Evolutionary conservation across 768 basidiomycete species (phyloP).

Genomic region (Leccinum incarnatum): DNA sequence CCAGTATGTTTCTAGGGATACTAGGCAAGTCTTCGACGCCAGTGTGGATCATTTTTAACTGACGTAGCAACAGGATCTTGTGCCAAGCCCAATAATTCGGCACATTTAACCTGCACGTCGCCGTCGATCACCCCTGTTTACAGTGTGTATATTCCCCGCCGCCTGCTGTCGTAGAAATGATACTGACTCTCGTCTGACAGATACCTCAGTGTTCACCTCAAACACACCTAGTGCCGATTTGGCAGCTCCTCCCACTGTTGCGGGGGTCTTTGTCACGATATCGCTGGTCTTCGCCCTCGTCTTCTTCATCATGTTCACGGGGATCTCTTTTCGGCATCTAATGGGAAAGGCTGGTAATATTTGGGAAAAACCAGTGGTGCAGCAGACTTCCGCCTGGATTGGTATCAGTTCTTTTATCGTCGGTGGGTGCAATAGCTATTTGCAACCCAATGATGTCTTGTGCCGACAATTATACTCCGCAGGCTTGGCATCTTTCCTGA

Average conservation of each 20-base stretch:
- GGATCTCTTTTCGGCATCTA: constrained; percentile 64
- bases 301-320: constrained; percentile 65
- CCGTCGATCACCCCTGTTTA: constrained; percentile 58
- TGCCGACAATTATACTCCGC: neutral
- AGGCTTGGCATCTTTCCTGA: constrained; percentile 69
- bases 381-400: constrained; percentile 66
- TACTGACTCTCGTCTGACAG: constrained; percentile 33
- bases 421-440: constrained; percentile 39
- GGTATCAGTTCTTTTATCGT: constrained; percentile 75
- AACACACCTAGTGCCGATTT: constrained; percentile 55
- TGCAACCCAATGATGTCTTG: neutral
- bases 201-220: constrained; percentile 59
- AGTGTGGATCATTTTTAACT: neutral
- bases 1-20: constrained; percentile 62
- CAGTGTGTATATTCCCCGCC: constrained; percentile 40
- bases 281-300: constrained; percentile 53
- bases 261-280: constrained; percentile 62
- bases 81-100: constrained; percentile 47
- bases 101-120: constrained; percentile 51
- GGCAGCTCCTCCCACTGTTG: constrained; percentile 57
- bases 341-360: constrained; percentile 50
- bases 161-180: neutral
- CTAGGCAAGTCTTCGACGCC: constrained; percentile 47
- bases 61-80: constrained; percentile 58
- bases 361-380: constrained; percentile 57